phyloP scores from a whole-genome alignment of 2,329 filamentous ascomycete species.

The Colletotrichum falcatum region DNA sequence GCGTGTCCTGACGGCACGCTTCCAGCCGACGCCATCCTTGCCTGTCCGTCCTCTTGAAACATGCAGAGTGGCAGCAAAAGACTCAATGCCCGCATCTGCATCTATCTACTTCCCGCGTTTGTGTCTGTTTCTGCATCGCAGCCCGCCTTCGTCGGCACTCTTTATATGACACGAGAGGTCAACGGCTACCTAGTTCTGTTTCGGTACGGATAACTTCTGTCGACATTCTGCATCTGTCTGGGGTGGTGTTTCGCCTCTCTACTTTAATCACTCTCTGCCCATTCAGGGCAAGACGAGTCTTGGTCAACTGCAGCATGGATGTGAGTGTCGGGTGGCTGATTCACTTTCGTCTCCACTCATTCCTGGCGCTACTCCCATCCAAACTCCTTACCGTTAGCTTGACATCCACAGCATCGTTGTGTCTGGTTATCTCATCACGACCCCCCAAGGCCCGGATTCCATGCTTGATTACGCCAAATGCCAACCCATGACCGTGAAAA shows the following conservation, averaged over 20 bases:
- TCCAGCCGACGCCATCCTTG: constrained; percentile 19
- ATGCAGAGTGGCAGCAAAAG: constrained; percentile 24
- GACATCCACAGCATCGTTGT: background rate
- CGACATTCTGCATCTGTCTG: background rate
- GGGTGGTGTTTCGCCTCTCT: background rate
- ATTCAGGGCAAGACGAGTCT: background rate
- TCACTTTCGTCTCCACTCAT: background rate
- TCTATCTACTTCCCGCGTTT: background rate
- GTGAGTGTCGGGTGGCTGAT: background rate
- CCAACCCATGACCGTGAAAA: background rate
- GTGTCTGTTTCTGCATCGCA: constrained; percentile 1
- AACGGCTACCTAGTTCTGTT: background rate
- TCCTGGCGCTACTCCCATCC: background rate
- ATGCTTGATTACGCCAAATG: background rate
- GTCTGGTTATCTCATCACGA: background rate
- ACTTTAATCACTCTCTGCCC: background rate
- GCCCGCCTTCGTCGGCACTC: background rate
- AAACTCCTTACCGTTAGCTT: background rate
- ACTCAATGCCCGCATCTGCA: constrained; percentile 5
- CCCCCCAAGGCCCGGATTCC: background rate
- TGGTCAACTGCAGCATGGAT: background rate
- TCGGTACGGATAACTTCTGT: background rate
- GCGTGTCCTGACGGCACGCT: background rate
- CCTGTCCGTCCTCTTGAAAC: constrained; percentile 26
- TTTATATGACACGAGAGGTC: background rate